These are phyloP conservation scores for Syncephalastrum racemosum DNA, from an alignment of 371 early-diverging fungal species.

Conservation along the genomic window DNA sequence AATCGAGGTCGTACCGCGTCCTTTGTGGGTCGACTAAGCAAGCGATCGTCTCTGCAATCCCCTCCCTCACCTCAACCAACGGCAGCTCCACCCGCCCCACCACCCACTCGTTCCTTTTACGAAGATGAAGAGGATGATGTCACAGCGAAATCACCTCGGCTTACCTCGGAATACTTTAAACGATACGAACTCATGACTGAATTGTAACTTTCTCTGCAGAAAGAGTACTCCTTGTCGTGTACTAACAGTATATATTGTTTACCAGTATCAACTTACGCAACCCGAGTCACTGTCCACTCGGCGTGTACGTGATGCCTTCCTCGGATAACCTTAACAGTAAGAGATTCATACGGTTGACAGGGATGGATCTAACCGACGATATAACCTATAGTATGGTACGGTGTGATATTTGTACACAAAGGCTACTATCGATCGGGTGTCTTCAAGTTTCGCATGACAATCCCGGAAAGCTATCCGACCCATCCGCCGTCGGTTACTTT, in stretches of 20 bases:
- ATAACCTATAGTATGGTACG: conserved; percentile 70
- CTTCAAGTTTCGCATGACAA: conserved; percentile 87
- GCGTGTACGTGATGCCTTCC: conserved; percentile 87
- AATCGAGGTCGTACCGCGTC: conserved; percentile 3
- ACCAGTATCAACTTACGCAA: conserved; percentile 73
- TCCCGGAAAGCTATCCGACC: conserved; percentile 87
- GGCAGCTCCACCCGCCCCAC: not conserved
- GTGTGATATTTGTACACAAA: conserved; percentile 81
- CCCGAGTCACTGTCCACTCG: conserved; percentile 79
- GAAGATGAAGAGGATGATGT: conserved; percentile 14
- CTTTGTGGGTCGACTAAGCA: conserved; percentile 2
- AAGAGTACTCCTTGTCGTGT: not conserved
- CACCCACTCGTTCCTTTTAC: not conserved
- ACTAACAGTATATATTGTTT: not conserved
- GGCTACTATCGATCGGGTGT: conserved; percentile 93
- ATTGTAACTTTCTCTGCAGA: conserved; percentile 14
- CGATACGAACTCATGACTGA: conserved; percentile 23
- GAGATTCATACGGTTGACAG: conserved; percentile 3
- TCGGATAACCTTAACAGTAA: conserved; percentile 72
- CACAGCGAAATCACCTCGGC: conserved; percentile 9
- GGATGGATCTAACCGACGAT: not conserved
- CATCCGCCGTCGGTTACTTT: conserved; percentile 87
- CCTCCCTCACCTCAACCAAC: conserved; percentile 3
- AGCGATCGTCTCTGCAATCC: conserved; percentile 1
- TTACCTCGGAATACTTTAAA: conserved; percentile 16